These are phyloP conservation scores for Sedum album DNA, from an alignment of 164 flowering plant genomes.

Conservation along the genomic window DNA sequence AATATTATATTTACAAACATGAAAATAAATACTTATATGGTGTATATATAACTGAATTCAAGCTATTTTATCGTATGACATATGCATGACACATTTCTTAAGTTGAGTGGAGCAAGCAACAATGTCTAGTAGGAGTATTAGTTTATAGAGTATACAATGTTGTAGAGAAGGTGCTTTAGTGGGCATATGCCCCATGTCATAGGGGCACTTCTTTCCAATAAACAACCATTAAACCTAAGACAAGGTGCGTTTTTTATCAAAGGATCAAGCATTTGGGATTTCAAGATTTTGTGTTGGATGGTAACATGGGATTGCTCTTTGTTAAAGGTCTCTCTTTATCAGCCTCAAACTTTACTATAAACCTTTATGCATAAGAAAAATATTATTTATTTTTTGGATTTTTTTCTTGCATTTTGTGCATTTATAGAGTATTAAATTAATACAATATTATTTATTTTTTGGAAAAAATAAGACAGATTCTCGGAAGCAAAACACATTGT, in stretches of 20 bases:
- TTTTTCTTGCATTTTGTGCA: no score
- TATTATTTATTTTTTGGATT: no score
- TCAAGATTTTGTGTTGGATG: neutral
- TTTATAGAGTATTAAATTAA: no score
- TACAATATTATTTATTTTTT: no score
- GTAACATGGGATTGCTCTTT: neutral
- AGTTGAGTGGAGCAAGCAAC: slow-evolving; percentile 3
- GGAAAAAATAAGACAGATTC: neutral
- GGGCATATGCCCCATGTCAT: slow-evolving; percentile 7
- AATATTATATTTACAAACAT: no score
- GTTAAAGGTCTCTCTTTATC: neutral
- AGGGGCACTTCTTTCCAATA: neutral
- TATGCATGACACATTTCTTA: neutral
- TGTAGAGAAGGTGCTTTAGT: neutral
- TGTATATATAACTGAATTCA: no score
- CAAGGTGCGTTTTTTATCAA: neutral
- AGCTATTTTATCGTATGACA: no score
- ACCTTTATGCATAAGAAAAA: no score
- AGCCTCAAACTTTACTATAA: neutral
- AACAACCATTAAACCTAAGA: neutral
- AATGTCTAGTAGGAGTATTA: neutral
- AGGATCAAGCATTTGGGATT: neutral
- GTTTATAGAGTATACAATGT: neutral
- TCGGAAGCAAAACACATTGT: neutral
- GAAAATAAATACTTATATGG: no score